These are phyloP conservation scores for Fusarium agapanthi DNA, from an alignment of 2,329 filamentous ascomycete genomes.

Conservation along the genomic window DNA sequence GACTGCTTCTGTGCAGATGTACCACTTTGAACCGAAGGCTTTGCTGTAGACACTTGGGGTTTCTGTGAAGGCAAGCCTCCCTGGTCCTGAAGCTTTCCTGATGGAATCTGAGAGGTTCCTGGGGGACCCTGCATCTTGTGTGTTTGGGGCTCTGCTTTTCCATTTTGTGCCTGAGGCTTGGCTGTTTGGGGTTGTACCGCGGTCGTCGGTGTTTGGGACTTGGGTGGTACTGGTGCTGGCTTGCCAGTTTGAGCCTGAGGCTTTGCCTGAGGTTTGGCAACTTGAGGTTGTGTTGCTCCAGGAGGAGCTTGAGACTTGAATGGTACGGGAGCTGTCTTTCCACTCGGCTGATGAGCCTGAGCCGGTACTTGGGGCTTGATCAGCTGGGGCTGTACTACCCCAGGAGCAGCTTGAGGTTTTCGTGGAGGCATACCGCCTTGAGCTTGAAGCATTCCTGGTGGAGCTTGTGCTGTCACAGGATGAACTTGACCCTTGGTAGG, in stretches of 20 bases:
- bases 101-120: background rate
- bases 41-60: background rate
- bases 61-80: background rate
- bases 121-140: background rate
- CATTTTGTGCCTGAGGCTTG: background rate
- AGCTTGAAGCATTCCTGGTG: background rate
- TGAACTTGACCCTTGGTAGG: background rate
- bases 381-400: background rate
- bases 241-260: background rate
- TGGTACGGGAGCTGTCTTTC: background rate
- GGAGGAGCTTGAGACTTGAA: background rate
- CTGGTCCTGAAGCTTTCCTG: background rate
- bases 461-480: background rate
- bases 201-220: background rate
- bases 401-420: background rate
- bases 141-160: background rate
- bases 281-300: background rate
- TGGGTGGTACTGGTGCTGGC: background rate
- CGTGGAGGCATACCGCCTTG: background rate
- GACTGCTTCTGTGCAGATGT: background rate
- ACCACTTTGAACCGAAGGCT: background rate
- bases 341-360: background rate
- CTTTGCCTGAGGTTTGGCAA: background rate
- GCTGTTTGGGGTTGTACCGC: background rate
- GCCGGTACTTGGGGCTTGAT: background rate